Conservation (phyloP, 2,329 filamentous ascomycete genomes). For the Leptographium flavum region DNA sequence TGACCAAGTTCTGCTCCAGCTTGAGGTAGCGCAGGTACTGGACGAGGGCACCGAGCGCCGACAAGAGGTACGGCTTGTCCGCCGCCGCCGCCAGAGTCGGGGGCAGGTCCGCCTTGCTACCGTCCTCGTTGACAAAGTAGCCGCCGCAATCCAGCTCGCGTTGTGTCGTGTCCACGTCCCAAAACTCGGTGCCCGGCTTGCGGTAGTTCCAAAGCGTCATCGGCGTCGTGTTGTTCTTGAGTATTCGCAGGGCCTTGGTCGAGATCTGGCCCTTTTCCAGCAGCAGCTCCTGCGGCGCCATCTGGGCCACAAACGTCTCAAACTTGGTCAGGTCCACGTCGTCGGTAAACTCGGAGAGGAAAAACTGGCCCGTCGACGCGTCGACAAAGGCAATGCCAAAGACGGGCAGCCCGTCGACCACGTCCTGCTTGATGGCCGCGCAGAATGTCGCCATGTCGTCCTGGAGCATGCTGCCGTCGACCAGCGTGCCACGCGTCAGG, state of each 20-base stretch:
- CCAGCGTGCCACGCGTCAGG: slow-evolving; percentile 79
- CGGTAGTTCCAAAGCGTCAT: slow-evolving; percentile 93
- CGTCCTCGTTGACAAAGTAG: slow-evolving; percentile 54
- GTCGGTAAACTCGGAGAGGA: slow-evolving; percentile 80
- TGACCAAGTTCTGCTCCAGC: slow-evolving; percentile 74
- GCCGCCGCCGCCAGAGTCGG: slow-evolving; percentile 54
- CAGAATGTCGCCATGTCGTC: slow-evolving; percentile 97
- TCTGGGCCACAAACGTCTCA: slow-evolving; percentile 92
- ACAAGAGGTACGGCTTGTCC: slow-evolving; percentile 75
- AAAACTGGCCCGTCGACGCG: slow-evolving; percentile 90
- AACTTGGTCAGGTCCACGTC: slow-evolving; percentile 92
- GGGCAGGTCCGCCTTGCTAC: slow-evolving; percentile 55
- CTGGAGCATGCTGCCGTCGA: slow-evolving; percentile 93
- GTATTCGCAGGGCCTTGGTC: slow-evolving; percentile 75
- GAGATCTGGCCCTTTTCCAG: slow-evolving; percentile 80
- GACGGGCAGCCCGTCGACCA: slow-evolving; percentile 51
- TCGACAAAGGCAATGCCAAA: slow-evolving; percentile 94
- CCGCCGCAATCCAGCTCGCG: slow-evolving; percentile 66
- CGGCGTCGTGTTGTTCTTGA: slow-evolving; percentile 89
- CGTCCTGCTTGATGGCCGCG: slow-evolving; percentile 77
- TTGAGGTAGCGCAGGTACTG: slow-evolving; percentile 80
- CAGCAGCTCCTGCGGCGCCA: slow-evolving; percentile 71
- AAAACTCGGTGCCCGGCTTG: slow-evolving; percentile 79
- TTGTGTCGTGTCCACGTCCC: slow-evolving; percentile 68
- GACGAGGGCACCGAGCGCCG: slow-evolving; percentile 74